Evolutionary conservation across 2,329 filamentous ascomycete genomes (phyloP).

Genomic region (Colletotrichum shisoi): DNA sequence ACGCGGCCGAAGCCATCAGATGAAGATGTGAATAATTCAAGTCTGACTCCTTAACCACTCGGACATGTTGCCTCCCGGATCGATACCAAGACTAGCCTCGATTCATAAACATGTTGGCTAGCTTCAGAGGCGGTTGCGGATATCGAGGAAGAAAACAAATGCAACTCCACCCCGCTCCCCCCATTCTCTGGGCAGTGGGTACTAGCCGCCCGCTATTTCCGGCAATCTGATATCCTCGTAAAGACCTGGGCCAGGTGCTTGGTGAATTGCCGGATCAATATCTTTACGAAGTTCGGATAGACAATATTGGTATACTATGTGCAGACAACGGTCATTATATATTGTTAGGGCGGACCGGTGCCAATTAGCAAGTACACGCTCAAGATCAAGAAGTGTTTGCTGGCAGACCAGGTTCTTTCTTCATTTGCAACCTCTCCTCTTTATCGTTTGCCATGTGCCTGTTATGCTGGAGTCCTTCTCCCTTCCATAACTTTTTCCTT

Average conservation of each 20-base stretch:
- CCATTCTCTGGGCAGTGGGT: neutral
- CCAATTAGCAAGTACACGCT: too few species aligned
- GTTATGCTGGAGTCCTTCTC: too few species aligned
- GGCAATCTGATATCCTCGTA: neutral
- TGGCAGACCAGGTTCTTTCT: too few species aligned
- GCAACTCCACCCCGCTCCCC: neutral
- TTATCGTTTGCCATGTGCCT: too few species aligned
- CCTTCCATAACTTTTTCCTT: too few species aligned
- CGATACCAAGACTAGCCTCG: fast-evolving
- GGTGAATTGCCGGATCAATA: neutral
- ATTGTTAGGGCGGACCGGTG: too few species aligned
- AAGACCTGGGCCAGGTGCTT: neutral
- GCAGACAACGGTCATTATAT: too few species aligned
- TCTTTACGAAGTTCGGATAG: neutral
- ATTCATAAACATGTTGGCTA: neutral
- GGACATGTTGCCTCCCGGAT: conserved; percentile 18
- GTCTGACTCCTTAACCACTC: conserved; percentile 35
- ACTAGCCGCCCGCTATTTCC: neutral
- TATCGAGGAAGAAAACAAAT: neutral
- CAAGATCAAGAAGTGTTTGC: too few species aligned
- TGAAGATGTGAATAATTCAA: conserved; percentile 5
- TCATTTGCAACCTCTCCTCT: too few species aligned
- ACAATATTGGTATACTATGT: too few species aligned
- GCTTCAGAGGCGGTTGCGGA: neutral
- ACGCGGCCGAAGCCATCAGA: conserved; percentile 34